Percentiles rank a stretch among this genome's conserved stretches.
phyloP scores from a whole-genome alignment of 192 early-diverging fungal species.

The Coemansia sp. region DNA sequence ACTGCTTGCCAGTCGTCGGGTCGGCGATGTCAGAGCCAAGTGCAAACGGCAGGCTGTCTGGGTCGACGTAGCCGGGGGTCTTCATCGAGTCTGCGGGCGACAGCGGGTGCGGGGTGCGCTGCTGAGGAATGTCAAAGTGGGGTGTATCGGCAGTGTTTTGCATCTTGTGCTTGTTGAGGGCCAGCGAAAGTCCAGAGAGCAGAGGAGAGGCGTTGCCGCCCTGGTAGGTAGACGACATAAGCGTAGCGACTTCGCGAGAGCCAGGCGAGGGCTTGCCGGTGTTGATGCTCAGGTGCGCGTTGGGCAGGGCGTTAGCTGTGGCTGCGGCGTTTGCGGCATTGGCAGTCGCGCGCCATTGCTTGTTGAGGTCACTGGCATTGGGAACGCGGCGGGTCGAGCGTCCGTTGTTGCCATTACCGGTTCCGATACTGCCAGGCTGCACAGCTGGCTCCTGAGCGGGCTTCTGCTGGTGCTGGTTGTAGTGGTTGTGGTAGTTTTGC shows the following conservation, averaged over 20 bases:
- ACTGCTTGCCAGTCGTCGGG: conserved; percentile 43
- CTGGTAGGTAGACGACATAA: conserved; percentile 53
- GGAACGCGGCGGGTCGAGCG: conserved; percentile 45
- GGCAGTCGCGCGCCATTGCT: conserved; percentile 49
- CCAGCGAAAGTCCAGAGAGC: conserved; percentile 50
- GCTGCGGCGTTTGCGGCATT: conserved; percentile 18
- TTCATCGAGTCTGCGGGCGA: conserved; percentile 53
- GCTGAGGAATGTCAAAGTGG: conserved; percentile 41
- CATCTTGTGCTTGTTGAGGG: conserved; percentile 47
- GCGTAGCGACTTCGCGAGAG: conserved; percentile 18
- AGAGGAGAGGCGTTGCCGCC: conserved; percentile 39
- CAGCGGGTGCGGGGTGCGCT: conserved; percentile 49
- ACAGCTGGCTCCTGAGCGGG: conserved; percentile 36
- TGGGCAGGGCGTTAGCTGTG: conserved; percentile 9
- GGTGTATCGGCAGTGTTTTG: conserved; percentile 20
- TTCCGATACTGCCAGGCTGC: conserved; percentile 8
- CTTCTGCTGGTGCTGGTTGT: conserved; percentile 36
- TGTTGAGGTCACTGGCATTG: conserved; percentile 49
- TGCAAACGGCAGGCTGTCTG: conserved; percentile 55
- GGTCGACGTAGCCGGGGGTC: conserved; percentile 55
- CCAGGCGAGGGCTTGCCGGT: conserved; percentile 17
- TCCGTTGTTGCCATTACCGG: conserved; percentile 13
- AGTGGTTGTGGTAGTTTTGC: conserved; percentile 52
- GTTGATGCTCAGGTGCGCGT: conserved; percentile 21
- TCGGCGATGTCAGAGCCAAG: conserved; percentile 55